Conservation (phyloP, 1,284 basidiomycete genomes). For the Vanrija pseudolonga region DNA sequence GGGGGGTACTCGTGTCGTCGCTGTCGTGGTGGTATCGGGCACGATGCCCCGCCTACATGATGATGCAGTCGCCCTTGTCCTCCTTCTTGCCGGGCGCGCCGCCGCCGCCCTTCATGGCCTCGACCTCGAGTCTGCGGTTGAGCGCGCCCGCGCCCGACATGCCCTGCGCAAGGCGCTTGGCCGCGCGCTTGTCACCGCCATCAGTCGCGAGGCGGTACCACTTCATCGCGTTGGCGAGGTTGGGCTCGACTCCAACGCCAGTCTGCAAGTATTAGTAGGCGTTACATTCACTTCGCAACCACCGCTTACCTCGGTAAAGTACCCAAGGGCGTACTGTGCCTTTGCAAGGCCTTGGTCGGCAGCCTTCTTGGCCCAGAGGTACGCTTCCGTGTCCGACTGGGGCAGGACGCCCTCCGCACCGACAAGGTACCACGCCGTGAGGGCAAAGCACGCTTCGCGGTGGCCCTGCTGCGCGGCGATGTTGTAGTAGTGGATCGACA, state of each 20-base stretch:
- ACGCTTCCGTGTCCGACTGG: conserved; percentile 97
- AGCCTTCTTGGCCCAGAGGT: conserved; percentile 87
- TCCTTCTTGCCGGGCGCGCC: conserved; percentile 44
- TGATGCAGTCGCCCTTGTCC: conserved; percentile 64
- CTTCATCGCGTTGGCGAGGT: conserved; percentile 63
- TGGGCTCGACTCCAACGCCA: conserved; percentile 73
- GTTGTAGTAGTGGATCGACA: conserved; percentile 99
- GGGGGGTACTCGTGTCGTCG: no score
- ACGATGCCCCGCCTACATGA: conserved; percentile 59
- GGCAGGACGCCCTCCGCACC: conserved; percentile 95
- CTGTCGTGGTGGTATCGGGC: no score
- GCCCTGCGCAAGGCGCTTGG: conserved; percentile 63
- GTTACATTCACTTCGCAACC: no score
- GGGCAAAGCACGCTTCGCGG: conserved; percentile 93
- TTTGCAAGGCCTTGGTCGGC: conserved; percentile 84
- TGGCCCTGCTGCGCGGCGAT: conserved; percentile 97
- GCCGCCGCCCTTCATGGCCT: conserved; percentile 40
- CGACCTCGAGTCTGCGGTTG: conserved; percentile 43
- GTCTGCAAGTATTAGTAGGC: conserved; percentile 51
- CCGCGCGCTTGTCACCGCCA: conserved; percentile 90
- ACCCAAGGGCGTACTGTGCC: conserved; percentile 95
- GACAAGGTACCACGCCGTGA: conserved; percentile 98
- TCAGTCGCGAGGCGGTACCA: conserved; percentile 91
- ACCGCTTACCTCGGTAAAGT: conserved; percentile 73
- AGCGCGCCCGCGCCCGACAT: conserved; percentile 39